Evolutionary conservation across 2,329 filamentous ascomycete genomes (phyloP).

Genomic region (Pseudogymnoascus sp.): DNA sequence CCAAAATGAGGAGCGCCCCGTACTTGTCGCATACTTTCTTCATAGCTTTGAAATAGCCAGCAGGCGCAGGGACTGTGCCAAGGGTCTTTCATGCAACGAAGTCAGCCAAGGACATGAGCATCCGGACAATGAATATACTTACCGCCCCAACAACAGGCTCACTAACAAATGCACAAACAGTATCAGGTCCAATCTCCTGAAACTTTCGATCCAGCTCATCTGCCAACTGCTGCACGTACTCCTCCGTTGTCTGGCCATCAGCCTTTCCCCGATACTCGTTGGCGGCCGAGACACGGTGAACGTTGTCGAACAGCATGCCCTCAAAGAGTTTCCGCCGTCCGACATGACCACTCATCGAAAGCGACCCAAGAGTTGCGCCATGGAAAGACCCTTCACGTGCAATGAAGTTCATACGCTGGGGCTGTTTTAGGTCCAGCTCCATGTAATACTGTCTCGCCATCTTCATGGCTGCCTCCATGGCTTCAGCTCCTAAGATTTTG

Average conservation of each 20-base stretch:
- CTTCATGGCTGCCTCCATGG: slow-evolving; percentile 59
- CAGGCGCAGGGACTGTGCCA: slow-evolving; percentile 56
- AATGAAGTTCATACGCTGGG: slow-evolving; percentile 43
- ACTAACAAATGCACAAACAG: slow-evolving; percentile 55
- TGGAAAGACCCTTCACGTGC: slow-evolving; percentile 57
- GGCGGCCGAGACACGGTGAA: slow-evolving; percentile 51
- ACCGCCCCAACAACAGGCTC: slow-evolving; percentile 57
- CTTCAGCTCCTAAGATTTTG: slow-evolving; percentile 46
- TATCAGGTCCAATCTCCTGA: slow-evolving; percentile 47
- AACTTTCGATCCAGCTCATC: slow-evolving; percentile 56
- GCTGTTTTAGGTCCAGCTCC: background rate
- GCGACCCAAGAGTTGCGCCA: slow-evolving; percentile 55
- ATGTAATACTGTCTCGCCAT: slow-evolving; percentile 50
- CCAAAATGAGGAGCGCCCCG: slow-evolving; percentile 63
- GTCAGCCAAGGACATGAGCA: too few species aligned
- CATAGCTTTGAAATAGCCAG: slow-evolving; percentile 62
- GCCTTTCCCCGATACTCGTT: slow-evolving; percentile 50
- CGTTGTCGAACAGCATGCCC: slow-evolving; percentile 43
- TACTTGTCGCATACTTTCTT: slow-evolving; percentile 58
- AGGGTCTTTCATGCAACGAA: slow-evolving; percentile 35
- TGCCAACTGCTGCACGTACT: slow-evolving; percentile 50
- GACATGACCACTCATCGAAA: slow-evolving; percentile 49
- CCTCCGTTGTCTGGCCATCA: slow-evolving; percentile 39
- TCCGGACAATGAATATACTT: background rate
- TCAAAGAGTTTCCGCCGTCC: slow-evolving; percentile 48